Conservation (phyloP, 169 alveolate genomes). For the Cryptosporidium parvum region DNA sequence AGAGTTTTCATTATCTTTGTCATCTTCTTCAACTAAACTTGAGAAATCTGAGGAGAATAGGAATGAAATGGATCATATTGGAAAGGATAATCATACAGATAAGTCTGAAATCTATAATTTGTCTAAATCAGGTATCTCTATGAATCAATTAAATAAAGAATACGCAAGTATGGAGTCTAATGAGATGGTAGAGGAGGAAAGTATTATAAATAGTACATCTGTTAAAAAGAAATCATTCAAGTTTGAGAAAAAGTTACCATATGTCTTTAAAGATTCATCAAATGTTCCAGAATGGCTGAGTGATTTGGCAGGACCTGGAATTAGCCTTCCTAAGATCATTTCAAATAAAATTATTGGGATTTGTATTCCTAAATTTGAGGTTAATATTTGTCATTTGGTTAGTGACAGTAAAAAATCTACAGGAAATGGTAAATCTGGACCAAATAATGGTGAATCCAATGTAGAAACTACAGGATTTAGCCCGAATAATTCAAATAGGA, state of each 20-base stretch:
- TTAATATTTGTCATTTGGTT: slow-evolving; percentile 66
- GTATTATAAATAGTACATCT: neutral
- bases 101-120: neutral
- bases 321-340: slow-evolving; percentile 53
- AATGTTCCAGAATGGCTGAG: slow-evolving; percentile 65
- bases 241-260: slow-evolving; percentile 43
- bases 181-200: neutral
- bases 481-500: neutral
- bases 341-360: slow-evolving; percentile 44
- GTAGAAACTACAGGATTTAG: neutral
- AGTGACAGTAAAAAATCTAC: neutral
- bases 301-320: slow-evolving; percentile 62
- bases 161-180: neutral
- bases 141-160: neutral
- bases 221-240: slow-evolving; percentile 1
- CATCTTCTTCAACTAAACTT: neutral
- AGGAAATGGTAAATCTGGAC: neutral
- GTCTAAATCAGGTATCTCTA: neutral
- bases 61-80: neutral
- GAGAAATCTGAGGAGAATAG: neutral
- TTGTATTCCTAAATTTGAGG: slow-evolving; percentile 47
- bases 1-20: neutral
- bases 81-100: neutral
- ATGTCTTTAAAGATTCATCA: slow-evolving; percentile 7
- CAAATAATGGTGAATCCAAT: neutral